Evolutionary conservation across 2,329 filamentous ascomycete species (phyloP), one percentile per base, ranked within the genome.

Genomic region (Moelleriella libera): DNA sequence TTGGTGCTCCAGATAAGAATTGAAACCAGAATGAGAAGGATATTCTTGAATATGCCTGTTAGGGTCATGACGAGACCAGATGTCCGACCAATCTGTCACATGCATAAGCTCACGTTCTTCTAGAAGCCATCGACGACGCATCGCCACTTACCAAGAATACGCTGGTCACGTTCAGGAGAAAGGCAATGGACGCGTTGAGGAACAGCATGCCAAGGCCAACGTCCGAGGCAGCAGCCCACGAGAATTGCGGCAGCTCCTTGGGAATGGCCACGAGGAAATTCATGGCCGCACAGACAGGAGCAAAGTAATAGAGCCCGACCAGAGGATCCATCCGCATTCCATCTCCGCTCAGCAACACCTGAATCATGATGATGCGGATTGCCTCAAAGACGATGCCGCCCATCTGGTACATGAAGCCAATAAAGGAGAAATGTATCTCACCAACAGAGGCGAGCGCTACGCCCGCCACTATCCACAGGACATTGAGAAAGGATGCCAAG

Each of bases 281-380:
- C 80, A 88, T 88, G 57, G 82, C 65, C 45, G 85, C 84, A 65
- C 87, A 94, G 45, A 88, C 81, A 5, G 87, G 87, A 1, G 87
- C 88, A 60, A 87, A 94, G 71, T 94, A 94, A 74, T 94, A 94
- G 28, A 94, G 75, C 32, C 85, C 87, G 51, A 92, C 86, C 37
- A 94, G 75, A 37, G 87, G 86, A 59, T 92, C 85, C 87, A 94
- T 92, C 71, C 86, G 87, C 68, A 85, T 63, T 43, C 88, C 85
- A 45, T 83, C 75, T 34, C 75, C 81, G 60, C 80, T 85, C 46
- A 94, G 77, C 56, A 94, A 73, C 50, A 83, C 80, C 68, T 94
- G 83, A 49, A 92, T 85, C 84, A 94, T 87, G 66, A 88, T 82
- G 52, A 92, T 70, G 50, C 87, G 82, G 51, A 85, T 74, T 43